Conservation (phyloP, 768 basidiomycete species). For the Leccinum uliginosum region DNA sequence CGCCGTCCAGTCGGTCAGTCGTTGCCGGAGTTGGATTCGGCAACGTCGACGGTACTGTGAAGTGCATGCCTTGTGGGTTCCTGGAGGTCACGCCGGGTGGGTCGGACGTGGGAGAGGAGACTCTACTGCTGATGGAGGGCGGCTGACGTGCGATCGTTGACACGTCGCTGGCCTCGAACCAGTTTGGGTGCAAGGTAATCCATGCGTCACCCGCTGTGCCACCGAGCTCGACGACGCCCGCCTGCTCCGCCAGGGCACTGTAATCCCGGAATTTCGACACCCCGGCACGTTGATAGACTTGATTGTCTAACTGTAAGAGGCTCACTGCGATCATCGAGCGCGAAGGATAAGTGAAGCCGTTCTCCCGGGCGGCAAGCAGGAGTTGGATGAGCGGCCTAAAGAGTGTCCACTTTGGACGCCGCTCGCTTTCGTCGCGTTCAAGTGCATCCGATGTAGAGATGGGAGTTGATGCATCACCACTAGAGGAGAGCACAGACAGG, state of each 20-base stretch:
- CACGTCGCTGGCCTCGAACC: conserved; percentile 10
- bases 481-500: conserved; percentile 1
- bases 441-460: background rate
- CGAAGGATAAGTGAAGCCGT: conserved; percentile 31
- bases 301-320: conserved; percentile 28
- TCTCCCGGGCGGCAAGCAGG: conserved; percentile 21
- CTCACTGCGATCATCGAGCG: conserved; percentile 38
- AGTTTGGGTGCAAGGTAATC: conserved; percentile 27
- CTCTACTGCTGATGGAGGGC: background rate
- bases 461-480: conserved; percentile 4
- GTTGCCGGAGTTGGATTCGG: background rate
- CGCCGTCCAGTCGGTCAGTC: background rate
- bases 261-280: conserved; percentile 27
- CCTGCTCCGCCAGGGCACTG: conserved; percentile 22
- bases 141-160: background rate
- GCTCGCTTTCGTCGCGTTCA: conserved; percentile 5
- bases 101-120: conserved; percentile 13
- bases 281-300: conserved; percentile 24
- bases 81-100: conserved; percentile 6
- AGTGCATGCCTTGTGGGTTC: background rate
- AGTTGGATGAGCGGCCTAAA: conserved; percentile 30
- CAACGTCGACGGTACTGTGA: background rate
- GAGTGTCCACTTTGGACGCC: conserved; percentile 14
- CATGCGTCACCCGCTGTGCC: conserved; percentile 14
- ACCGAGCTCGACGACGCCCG: conserved; percentile 26